Percentiles rank a stretch among this genome's conserved stretches.
phyloP scores from a whole-genome alignment of 768 basidiomycete genomes.

The Termitomyces sp. region DNA sequence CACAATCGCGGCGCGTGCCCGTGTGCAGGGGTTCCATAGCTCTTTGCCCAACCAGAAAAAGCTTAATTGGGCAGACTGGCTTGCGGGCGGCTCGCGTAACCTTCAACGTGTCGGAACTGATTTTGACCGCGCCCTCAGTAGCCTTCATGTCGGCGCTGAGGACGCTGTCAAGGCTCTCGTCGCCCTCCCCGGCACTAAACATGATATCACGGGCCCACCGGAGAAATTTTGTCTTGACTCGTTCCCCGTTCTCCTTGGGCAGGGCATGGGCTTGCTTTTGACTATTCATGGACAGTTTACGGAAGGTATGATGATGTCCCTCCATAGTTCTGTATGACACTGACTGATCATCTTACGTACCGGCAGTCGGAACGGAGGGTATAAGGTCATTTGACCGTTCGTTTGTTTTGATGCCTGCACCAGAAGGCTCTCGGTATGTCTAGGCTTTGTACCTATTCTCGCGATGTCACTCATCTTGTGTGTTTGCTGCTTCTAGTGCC shows the following conservation, averaged over 20 bases:
- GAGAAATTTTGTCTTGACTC: conserved; percentile 88
- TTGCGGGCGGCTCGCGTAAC: conserved; percentile 71
- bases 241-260: conserved; percentile 68
- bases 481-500: conserved; percentile 45
- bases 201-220: conserved; percentile 74
- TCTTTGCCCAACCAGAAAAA: conserved; percentile 82
- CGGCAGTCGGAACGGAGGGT: conserved; percentile 49
- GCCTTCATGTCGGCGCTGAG: conserved; percentile 71
- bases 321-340: not conserved
- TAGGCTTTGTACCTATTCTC: not conserved
- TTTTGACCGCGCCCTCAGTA: conserved; percentile 57
- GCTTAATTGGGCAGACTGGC: conserved; percentile 75
- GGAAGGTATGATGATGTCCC: conserved; percentile 67
- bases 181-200: conserved; percentile 72
- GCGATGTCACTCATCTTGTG: conserved; percentile 8
- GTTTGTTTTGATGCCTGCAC: conserved; percentile 80
- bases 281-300: conserved; percentile 87
- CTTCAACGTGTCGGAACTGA: conserved; percentile 62
- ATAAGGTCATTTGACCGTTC: conserved; percentile 92
- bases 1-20: conserved; percentile 71
- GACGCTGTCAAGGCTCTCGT: conserved; percentile 56
- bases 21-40: conserved; percentile 64
- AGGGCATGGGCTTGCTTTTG: conserved; percentile 61
- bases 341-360: conserved; percentile 6
- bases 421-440: conserved; percentile 80